Evolutionary conservation across 1,284 basidiomycete species (phyloP), one percentile per base, ranked within the genome.

Genomic region (Farysia itapuensis): DNA sequence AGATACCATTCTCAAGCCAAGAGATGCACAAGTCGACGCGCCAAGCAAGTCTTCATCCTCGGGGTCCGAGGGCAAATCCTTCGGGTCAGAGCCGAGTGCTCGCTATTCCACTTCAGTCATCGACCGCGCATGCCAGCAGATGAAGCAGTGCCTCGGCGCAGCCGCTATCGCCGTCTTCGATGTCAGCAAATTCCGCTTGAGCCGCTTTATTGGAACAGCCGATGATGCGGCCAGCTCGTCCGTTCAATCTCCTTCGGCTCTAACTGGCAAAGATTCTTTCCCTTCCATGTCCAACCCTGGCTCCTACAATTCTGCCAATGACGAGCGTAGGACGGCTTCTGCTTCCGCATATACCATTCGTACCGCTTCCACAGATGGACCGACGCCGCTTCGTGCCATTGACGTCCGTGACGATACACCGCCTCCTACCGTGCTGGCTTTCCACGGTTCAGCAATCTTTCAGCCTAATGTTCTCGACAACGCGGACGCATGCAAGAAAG

Each of bases 121-220:
- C 25, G 49, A 59, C 6, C 28, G 22, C 5, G 56, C 56, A 3
- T 59, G 49, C 26, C 34, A 35, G 33, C 49, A 59, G 49, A 11
- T 59, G 12, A 39, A 25, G 11, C 38, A 52, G 18, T 51, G 45
- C 18, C 35, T 59, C n/a, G 49, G 42, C 2, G 56, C 56, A 5
- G 36, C 42, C n/a, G 56, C 36, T 4, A 49, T 59, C 2, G 56
- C 39, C 18, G 56, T 49, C 7, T 52, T 59, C 26, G 56, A 59
- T 14, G 35, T 59, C 31, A 49, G 41, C 42, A 48, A 47, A 32
- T 52, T 52, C 32, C 56, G 49, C 25, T 21, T 52, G 48, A n/a
- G 30, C 29, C 33, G 32, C 35, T 24, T 35, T 40, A 23, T 39
- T 43, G 2, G 19, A 39, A 48, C 56, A 3, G 48, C 48, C 12